Percentiles rank a stretch among this genome's conserved stretches.
phyloP scores from a whole-genome alignment of 2,329 filamentous ascomycete genomes.

The Paradendryphiella salina region DNA sequence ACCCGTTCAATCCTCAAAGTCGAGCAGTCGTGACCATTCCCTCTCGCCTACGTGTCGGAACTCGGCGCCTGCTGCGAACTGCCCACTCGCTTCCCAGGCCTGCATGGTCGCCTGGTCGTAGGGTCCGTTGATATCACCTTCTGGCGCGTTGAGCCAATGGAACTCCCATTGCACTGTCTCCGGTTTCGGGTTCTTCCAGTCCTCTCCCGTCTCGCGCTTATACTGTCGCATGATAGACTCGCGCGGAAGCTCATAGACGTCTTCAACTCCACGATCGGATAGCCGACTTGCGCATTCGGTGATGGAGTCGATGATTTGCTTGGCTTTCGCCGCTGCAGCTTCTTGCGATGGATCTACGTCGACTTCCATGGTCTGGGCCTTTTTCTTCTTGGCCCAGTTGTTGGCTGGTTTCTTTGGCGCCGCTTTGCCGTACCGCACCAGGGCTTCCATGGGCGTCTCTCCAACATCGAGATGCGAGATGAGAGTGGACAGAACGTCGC shows the following conservation, averaged over 20 bases:
- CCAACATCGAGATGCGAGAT: conserved; percentile 74
- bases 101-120: conserved; percentile 85
- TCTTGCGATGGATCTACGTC: conserved; percentile 64
- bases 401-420: conserved; percentile 56
- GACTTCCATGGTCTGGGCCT: conserved; percentile 68
- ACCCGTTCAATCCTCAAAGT: conserved; percentile 38
- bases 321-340: conserved; percentile 69
- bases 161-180: conserved; percentile 75
- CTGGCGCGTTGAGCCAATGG: conserved; percentile 85
- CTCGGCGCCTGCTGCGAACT: conserved; percentile 86
- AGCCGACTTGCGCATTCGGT: conserved; percentile 89
- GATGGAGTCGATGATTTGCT: conserved; percentile 75
- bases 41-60: conserved; percentile 50
- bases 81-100: conserved; percentile 88
- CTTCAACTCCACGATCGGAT: conserved; percentile 76
- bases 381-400: conserved; percentile 49
- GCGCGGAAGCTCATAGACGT: conserved; percentile 90
- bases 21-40: conserved; percentile 51
- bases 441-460: conserved; percentile 85
- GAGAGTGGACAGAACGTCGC: conserved; percentile 72
- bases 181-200: conserved; percentile 67
- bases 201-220: conserved; percentile 80
- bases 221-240: conserved; percentile 84
- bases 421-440: conserved; percentile 75
- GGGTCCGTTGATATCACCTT: conserved; percentile 79